These are phyloP conservation scores for Austroboletus niveus DNA, from an alignment of 1,284 basidiomycete species.

Conservation along the genomic window DNA sequence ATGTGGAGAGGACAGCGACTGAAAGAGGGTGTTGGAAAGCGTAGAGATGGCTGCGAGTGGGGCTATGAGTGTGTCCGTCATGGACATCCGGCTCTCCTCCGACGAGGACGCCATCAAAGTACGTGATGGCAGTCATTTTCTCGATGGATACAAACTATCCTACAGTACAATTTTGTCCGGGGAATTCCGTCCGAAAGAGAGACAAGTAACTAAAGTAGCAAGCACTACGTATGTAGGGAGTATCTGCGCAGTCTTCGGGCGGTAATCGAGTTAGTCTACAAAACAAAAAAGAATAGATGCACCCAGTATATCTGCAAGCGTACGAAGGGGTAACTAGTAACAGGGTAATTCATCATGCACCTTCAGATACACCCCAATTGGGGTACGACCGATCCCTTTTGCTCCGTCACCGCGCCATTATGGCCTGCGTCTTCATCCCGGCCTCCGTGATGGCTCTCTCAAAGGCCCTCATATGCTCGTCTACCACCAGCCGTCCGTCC, in stretches of 20 bases:
- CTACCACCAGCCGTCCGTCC: conserved; percentile 66
- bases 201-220: too few species aligned
- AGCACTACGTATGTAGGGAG: background rate
- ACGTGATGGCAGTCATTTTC: too few species aligned
- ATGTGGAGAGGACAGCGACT: conserved; percentile 59
- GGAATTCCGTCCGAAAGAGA: too few species aligned
- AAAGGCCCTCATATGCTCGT: conserved; percentile 73
- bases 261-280: conserved; percentile 16
- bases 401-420: conserved; percentile 51
- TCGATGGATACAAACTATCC: too few species aligned
- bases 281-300: conserved; percentile 20
- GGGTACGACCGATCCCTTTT: background rate
- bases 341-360: conserved; percentile 8
- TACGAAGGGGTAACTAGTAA: conserved; percentile 8
- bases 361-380: background rate
- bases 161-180: too few species aligned
- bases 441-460: conserved; percentile 68
- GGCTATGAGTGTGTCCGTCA: conserved; percentile 56
- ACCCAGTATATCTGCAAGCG: conserved; percentile 19
- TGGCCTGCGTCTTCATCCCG: conserved; percentile 68
- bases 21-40: conserved; percentile 68
- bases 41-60: conserved; percentile 62
- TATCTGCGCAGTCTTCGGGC: background rate
- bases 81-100: conserved; percentile 25
- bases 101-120: conserved; percentile 4